Evolutionary conservation across 805 yeast species (phyloP).

Genomic region (Kazachstania kunashirensis): DNA sequence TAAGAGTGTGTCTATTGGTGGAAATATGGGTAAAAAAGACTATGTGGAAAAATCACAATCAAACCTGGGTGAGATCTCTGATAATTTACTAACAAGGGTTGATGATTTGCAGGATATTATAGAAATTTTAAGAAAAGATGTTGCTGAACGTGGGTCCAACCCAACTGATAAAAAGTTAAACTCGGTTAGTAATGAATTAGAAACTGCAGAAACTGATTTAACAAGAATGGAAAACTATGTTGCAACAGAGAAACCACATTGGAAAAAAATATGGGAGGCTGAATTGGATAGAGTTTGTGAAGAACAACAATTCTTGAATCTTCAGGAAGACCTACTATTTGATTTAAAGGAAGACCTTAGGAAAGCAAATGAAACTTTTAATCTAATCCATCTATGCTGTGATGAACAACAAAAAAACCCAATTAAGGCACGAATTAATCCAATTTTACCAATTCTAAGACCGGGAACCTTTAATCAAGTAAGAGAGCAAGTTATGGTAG

Average conservation of each 20-base stretch:
- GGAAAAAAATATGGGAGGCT: slow-evolving; percentile 89
- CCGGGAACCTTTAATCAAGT: slow-evolving; percentile 56
- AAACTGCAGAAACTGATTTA: slow-evolving; percentile 44
- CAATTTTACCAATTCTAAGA: slow-evolving; percentile 39
- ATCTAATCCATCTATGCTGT: slow-evolving; percentile 70
- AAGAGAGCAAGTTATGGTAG: slow-evolving; percentile 69
- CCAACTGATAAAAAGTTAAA: slow-evolving; percentile 68
- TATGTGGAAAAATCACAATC: slow-evolving; percentile 72
- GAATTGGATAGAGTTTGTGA: slow-evolving; percentile 85
- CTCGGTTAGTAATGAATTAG: slow-evolving; percentile 54
- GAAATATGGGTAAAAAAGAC: slow-evolving; percentile 30
- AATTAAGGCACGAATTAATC: slow-evolving; percentile 29
- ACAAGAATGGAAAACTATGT: slow-evolving; percentile 51
- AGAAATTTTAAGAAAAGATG: slow-evolving; percentile 83
- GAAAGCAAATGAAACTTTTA: slow-evolving; percentile 73
- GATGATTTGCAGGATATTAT: slow-evolving; percentile 89
- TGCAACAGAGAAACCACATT: slow-evolving; percentile 60
- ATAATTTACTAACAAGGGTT: slow-evolving; percentile 59
- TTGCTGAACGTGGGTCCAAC: slow-evolving; percentile 80
- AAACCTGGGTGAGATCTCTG: slow-evolving; percentile 69
- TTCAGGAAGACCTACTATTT: slow-evolving; percentile 75
- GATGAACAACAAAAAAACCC: slow-evolving; percentile 63
- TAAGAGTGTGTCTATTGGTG: slow-evolving; percentile 37
- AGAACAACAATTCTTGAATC: slow-evolving; percentile 84
- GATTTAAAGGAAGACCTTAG: slow-evolving; percentile 75